Evolutionary conservation across 495 filamentous ascomycete species (phyloP).

Genomic region (Aspergillus haitiensis): DNA sequence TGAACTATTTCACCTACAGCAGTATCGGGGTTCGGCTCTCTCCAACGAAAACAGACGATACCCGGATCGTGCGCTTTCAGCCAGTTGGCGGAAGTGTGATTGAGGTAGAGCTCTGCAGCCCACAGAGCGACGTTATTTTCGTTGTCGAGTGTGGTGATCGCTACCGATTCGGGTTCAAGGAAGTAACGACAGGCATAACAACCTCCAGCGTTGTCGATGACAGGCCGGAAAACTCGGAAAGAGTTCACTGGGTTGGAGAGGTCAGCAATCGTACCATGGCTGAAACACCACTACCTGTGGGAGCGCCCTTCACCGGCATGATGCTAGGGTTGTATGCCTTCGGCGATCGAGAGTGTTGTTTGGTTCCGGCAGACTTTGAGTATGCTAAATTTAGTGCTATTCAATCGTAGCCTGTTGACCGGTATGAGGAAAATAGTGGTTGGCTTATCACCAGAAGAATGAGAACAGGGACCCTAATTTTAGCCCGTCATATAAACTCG

Average conservation of each 20-base stretch:
- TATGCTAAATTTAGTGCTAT: slow-evolving; percentile 29
- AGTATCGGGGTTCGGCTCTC: slow-evolving; percentile 36
- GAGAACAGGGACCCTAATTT: too few relatives aligned
- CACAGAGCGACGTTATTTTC: background rate
- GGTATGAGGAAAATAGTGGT: too few relatives aligned
- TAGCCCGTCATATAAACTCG: too few relatives aligned
- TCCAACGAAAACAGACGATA: background rate
- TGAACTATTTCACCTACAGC: slow-evolving; percentile 44
- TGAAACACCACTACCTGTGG: slow-evolving; percentile 35
- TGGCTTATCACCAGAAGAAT: too few relatives aligned
- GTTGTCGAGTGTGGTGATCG: slow-evolving; percentile 25
- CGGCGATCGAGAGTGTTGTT: slow-evolving; percentile 40
- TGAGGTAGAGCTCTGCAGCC: slow-evolving; percentile 6
- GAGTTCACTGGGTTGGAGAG: slow-evolving; percentile 28
- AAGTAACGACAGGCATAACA: background rate
- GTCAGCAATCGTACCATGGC: slow-evolving; percentile 32
- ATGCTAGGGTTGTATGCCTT: slow-evolving; percentile 50
- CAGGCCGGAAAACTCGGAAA: background rate
- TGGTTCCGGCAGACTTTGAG: slow-evolving; percentile 43
- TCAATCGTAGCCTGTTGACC: too few relatives aligned
- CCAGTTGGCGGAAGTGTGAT: slow-evolving; percentile 1
- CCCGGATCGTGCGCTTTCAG: slow-evolving; percentile 13
- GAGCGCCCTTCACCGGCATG: slow-evolving; percentile 42
- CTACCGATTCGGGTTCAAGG: slow-evolving; percentile 34
- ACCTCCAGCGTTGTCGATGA: background rate